Evolutionary conservation across 306 rosid genomes (phyloP), one percentile per base, ranked within the genome.

Genomic region (Cicer cuneatum): DNA sequence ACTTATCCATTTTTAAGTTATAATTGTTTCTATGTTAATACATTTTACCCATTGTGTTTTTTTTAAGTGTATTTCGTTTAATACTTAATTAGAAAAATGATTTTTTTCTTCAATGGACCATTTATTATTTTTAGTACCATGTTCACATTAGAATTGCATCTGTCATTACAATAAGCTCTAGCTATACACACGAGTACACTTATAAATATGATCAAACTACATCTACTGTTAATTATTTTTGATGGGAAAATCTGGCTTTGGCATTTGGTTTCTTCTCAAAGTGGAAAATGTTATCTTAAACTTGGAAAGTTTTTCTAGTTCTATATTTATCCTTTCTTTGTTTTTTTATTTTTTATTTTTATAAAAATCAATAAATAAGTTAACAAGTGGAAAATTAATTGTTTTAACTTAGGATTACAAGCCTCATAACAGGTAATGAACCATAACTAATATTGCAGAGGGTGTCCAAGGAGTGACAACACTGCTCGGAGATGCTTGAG

Each of bases 361-460:
- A 24, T 24, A 24, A 24, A 24, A 24, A 24, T 24, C 33, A 24
- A 24, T 24, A 3, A 24, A 24, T 24, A 24, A 24, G 33, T 24
- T 24, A 24, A 24, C 33, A 24, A 24, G 3, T 24, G 33, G 33
- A 24, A 24, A 24, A 24, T 2, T 62, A 61, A 56, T 37, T 81
- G 78, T 73, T 18, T 86, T 83, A 69, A 87, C 85, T 81, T 81
- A 82, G 83, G 78, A 88, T 72, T 87, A 74, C 71, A 66, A 84
- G 86, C 78, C 82, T 84, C 71, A 71, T 87, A 90, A 80, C 86
- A 87, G 89, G 93, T 72, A 82, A 75, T 91, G 85, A 88, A 90
- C 88, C 76, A 78, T 78, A 77, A 71, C 77, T 81, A 79, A 88
- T 89, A 69, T 85, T 90, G 91, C 97, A 94, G 96, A 86, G 98